phyloP scores from a whole-genome alignment of 805 yeast species.

The Phaffomyces antillensis region DNA sequence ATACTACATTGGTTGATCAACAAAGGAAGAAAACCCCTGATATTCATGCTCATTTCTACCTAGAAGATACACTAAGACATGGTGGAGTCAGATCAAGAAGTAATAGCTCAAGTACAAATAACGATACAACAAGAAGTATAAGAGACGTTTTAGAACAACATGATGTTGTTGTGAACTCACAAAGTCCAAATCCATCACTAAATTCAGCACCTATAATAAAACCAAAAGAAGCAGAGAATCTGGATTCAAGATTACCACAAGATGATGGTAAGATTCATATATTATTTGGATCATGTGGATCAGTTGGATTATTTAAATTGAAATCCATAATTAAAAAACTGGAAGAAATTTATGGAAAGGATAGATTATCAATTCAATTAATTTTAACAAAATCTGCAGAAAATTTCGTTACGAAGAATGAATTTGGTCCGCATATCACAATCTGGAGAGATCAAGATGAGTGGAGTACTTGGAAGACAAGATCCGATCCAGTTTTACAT shows the following conservation, averaged over 20 bases:
- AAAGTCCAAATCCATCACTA: neutral
- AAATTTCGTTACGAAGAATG: constrained; percentile 58
- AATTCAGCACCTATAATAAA: neutral
- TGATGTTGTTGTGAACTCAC: neutral
- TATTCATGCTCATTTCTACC: constrained; percentile 77
- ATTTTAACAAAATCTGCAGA: constrained; percentile 82
- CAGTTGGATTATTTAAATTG: constrained; percentile 76
- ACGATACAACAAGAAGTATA: constrained; percentile 10
- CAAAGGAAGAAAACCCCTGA: constrained; percentile 34
- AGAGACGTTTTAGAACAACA: constrained; percentile 8
- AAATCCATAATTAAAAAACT: constrained; percentile 73
- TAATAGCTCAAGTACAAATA: constrained; percentile 19
- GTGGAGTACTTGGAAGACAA: constrained; percentile 80
- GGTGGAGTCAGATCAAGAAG: constrained; percentile 28
- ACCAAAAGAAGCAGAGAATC: constrained; percentile 32
- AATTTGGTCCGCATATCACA: constrained; percentile 52
- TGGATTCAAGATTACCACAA: constrained; percentile 60
- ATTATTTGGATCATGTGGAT: constrained; percentile 82
- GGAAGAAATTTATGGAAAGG: constrained; percentile 69
- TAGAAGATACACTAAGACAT: constrained; percentile 60
- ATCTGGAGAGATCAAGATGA: constrained; percentile 94
- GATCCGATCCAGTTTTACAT: constrained; percentile 89
- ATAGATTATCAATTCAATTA: constrained; percentile 74
- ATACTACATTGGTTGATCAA: neutral
- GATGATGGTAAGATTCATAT: constrained; percentile 88